A percentile compares a stretch with the other conserved stretches of the same genome.
Evolutionary conservation across 148 eudicot genomes (phyloP).

Genomic region (Chenopodium album): DNA sequence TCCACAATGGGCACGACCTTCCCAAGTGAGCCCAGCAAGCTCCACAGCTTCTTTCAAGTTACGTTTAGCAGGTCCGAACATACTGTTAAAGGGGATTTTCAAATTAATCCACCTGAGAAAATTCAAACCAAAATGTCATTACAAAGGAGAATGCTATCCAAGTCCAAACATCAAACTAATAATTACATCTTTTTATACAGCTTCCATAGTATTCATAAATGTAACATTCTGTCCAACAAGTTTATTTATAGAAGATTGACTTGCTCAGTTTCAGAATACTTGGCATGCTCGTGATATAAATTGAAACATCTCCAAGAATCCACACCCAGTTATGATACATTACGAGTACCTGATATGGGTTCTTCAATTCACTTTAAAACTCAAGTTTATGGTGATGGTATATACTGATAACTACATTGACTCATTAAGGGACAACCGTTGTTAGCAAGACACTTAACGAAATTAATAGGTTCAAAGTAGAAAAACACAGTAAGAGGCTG

Average conservation of each 20-base stretch:
- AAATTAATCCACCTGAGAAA: slow-evolving; percentile 82
- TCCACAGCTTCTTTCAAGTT: slow-evolving; percentile 84
- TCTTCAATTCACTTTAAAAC: no score
- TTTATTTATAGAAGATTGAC: background rate
- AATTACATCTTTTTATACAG: background rate
- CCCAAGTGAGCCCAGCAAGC: slow-evolving; percentile 83
- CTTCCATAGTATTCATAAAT: background rate
- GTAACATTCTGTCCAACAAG: background rate
- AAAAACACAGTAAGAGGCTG: no score
- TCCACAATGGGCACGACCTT: slow-evolving; percentile 93
- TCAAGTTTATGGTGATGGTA: no score
- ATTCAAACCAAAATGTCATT: slow-evolving; percentile 2
- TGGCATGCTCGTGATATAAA: no score
- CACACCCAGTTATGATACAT: background rate
- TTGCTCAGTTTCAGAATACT: background rate
- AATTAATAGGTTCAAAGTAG: no score
- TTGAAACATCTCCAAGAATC: background rate
- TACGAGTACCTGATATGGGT: no score
- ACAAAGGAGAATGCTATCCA: background rate
- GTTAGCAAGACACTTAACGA: no score
- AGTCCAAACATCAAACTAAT: background rate
- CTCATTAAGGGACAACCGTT: no score
- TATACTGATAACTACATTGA: no score
- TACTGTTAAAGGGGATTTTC: slow-evolving; percentile 63
- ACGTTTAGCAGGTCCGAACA: slow-evolving; percentile 59